These are phyloP conservation scores for Saksenaea vasiformis DNA, from an alignment of 371 early-diverging fungal genomes.

Conservation along the genomic window DNA sequence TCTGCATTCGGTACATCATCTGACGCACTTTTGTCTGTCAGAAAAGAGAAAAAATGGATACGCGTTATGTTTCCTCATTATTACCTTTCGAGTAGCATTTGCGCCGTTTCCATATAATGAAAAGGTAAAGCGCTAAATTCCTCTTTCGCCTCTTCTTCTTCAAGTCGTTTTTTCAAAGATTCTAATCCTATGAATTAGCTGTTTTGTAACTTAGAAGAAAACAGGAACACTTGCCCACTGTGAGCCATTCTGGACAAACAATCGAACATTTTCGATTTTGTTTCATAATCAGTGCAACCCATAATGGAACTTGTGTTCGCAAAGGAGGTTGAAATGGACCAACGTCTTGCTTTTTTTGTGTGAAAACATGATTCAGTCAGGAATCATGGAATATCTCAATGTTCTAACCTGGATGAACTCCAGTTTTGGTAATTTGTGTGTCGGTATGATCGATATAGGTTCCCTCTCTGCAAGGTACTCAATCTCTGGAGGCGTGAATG, in stretches of 20 bases:
- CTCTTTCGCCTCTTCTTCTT: constrained; percentile 59
- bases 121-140: constrained; percentile 77
- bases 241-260: constrained; percentile 85
- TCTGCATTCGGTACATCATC: constrained; percentile 83
- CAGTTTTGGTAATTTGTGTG: constrained; percentile 59
- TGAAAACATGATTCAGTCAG: not conserved
- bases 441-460: constrained; percentile 70
- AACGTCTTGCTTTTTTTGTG: constrained; percentile 62
- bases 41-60: constrained; percentile 1
- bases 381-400: not conserved
- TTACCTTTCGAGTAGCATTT: constrained; percentile 74
- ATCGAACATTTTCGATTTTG: constrained; percentile 79
- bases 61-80: not conserved
- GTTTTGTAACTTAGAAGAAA: not conserved
- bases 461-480: constrained; percentile 86
- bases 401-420: constrained; percentile 66
- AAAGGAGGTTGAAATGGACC: constrained; percentile 83
- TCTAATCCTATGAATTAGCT: constrained; percentile 36
- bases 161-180: constrained; percentile 53
- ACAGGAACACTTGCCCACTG: constrained; percentile 16
- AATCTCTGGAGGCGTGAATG: constrained; percentile 80
- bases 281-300: constrained; percentile 88
- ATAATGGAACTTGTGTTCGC: constrained; percentile 74
- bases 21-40: constrained; percentile 53
- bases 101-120: constrained; percentile 82